Evolutionary conservation across 2,329 filamentous ascomycete genomes (phyloP).

Genomic region (Apiospora aurea): DNA sequence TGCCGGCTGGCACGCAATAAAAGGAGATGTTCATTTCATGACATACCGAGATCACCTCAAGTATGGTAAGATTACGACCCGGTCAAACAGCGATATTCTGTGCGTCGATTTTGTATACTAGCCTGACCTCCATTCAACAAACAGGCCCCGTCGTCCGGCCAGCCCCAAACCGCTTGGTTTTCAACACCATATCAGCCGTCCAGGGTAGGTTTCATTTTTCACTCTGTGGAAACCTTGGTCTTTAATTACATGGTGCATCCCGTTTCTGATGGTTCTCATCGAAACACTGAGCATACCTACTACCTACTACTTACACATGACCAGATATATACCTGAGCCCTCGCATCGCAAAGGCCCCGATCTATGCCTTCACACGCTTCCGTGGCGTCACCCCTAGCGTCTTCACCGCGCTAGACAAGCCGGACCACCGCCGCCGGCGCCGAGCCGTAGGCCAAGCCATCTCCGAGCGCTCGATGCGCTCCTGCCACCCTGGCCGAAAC

Average conservation of each 20-base stretch:
- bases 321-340: not conserved
- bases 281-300: too few species aligned
- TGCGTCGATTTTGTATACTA: too few species aligned
- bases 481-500: too few species aligned
- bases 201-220: not conserved
- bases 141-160: not conserved
- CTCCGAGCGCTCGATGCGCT: not conserved
- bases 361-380: not conserved
- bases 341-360: not conserved
- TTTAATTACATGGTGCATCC: too few species aligned
- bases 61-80: not conserved
- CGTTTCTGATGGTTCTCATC: not conserved
- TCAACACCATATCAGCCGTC: not conserved
- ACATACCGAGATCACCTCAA: not conserved
- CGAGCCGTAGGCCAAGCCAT: not conserved
- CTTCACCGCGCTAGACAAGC: not conserved
- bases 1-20: not conserved
- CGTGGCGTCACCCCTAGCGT: not conserved
- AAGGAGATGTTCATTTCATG: not conserved
- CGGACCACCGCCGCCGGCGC: not conserved
- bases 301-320: too few species aligned
- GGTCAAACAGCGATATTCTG: too few species aligned
- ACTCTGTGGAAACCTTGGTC: too few species aligned
- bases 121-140: not conserved
- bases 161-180: not conserved